Base-by-base conservation (phyloP, 768 basidiomycete species). In the Austroboletus festivus region DNA sequence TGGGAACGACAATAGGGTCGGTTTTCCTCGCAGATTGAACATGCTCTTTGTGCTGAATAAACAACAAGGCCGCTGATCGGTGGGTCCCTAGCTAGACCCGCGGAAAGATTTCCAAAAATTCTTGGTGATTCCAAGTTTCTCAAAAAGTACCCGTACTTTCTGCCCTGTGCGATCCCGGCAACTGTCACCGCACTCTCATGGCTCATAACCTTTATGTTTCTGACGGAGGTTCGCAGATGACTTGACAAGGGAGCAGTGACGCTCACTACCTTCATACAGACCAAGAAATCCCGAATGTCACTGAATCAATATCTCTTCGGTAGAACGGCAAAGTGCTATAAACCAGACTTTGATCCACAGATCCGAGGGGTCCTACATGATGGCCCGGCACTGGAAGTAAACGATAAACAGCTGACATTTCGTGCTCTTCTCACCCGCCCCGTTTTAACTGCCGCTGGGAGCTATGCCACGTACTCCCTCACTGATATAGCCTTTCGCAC, bases 401-500 rank as follows among this genome's bases (percentile, higher is more conserved):
- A 19, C 2, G 42, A 49, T 9, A 20, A 44, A 21, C 76, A 74
- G 1, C 56, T 77, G 43, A 71, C 82, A 3, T 65, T 86, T 24
- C 70, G 72, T 26, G 63, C 70, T 4, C 68, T 85, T 38, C 68
- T 86, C 19, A 21, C 72, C 15, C 73, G 68, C 4, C 74, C 69
- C 15, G 83, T 89, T 2, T 54, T 85, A 21, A 62, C 82, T 40
- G 75, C 83, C 11, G 74, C 78, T 5, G 69, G 70, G 13, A 86
- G 82, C 58, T 89, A 89, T 60, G 81, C 79, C 7, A 63, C 66
- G 26, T 71, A 83, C 19, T 76, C 84, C 5, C 69, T 87, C 11
- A 65, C 83, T 41, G 85, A 87, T 46, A 85, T 88, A 38, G 63
- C 81, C 8, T 79, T 78, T 54, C 79, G 77, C 37, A 75, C 83